Percentiles rank a stretch among this genome's conserved stretches.
Evolutionary conservation across 805 yeast genomes (phyloP).

Genomic region (Yarrowia yakushimensis): DNA sequence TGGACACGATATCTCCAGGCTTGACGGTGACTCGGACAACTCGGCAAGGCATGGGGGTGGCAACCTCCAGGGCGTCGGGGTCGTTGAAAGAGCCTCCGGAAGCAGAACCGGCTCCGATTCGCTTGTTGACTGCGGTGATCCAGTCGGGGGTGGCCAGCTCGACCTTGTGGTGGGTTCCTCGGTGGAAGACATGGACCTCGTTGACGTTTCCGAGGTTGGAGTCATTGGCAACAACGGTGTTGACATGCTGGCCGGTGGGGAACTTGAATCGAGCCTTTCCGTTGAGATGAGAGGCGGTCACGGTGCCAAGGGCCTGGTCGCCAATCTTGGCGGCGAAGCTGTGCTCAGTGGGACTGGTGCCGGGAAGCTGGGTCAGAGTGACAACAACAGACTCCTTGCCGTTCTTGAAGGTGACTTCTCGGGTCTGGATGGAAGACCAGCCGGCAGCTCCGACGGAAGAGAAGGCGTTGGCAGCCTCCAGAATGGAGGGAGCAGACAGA

Average conservation of each 20-base stretch:
- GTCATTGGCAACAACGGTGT: conserved; percentile 30
- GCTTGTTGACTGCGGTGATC: conserved; percentile 29
- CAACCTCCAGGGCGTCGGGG: conserved; percentile 99
- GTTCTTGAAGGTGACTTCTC: conserved; percentile 27
- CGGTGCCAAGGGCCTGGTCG: conserved; percentile 23
- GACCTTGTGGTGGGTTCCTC: conserved; percentile 34
- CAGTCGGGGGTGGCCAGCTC: conserved; percentile 34
- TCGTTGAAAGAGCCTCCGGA: conserved; percentile 96
- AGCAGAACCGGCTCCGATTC: conserved; percentile 75
- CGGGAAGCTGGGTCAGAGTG: conserved; percentile 26
- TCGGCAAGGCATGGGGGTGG: conserved; percentile 73
- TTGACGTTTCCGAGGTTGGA: conserved; percentile 11
- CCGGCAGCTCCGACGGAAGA: conserved; percentile 27
- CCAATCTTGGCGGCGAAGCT: conserved; percentile 20
- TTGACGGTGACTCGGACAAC: conserved; percentile 33
- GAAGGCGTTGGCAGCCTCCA: conserved; percentile 20
- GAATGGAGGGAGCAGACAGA: conserved; percentile 8
- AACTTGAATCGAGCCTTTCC: conserved; percentile 30
- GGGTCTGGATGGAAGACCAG: conserved; percentile 27
- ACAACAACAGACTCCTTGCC: conserved; percentile 26
- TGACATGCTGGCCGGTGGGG: conserved; percentile 30
- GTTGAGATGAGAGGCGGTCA: conserved; percentile 16
- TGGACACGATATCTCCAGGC: conserved; percentile 33
- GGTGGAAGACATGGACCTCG: conserved; percentile 34
- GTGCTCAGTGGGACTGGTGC: neutral